A percentile compares a stretch with the other conserved stretches of the same genome.
phyloP scores from a whole-genome alignment of 352 stramenopile species.

The Globisporangium polare region DNA sequence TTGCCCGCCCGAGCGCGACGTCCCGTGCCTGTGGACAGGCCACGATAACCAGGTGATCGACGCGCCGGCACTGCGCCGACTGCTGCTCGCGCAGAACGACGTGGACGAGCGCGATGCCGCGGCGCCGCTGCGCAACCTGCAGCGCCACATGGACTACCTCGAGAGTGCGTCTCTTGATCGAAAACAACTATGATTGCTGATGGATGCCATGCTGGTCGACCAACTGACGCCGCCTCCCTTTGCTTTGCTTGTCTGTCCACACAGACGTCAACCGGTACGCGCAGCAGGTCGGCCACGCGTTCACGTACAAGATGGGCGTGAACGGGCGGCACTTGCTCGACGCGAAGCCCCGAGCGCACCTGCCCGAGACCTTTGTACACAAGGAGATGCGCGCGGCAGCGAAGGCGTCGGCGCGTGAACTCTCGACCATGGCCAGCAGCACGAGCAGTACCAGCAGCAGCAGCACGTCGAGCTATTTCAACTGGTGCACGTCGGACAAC shows the following conservation, averaged over 20 bases:
- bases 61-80: conserved; percentile 35
- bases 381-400: conserved; percentile 39
- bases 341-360: conserved; percentile 26
- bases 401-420: conserved; percentile 18
- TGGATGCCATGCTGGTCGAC: background rate
- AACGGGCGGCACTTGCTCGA: conserved; percentile 60
- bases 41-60: conserved; percentile 36
- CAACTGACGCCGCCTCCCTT: background rate
- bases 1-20: conserved; percentile 25
- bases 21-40: conserved; percentile 54
- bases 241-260: background rate
- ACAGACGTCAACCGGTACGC: conserved; percentile 63
- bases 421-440: conserved; percentile 21
- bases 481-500: conserved; percentile 74
- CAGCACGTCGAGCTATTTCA: conserved; percentile 34
- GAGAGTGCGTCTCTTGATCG: conserved; percentile 34
- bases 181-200: background rate
- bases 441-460: conserved; percentile 14
- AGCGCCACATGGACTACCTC: conserved; percentile 75
- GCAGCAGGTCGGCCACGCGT: conserved; percentile 44
- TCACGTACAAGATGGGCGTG: conserved; percentile 69
- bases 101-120: conserved; percentile 25
- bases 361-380: conserved; percentile 56
- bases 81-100: conserved; percentile 38
- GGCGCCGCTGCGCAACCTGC: conserved; percentile 40